phyloP scores from a whole-genome alignment of 495 filamentous ascomycete species.

The Penicillium simplicissimum region DNA sequence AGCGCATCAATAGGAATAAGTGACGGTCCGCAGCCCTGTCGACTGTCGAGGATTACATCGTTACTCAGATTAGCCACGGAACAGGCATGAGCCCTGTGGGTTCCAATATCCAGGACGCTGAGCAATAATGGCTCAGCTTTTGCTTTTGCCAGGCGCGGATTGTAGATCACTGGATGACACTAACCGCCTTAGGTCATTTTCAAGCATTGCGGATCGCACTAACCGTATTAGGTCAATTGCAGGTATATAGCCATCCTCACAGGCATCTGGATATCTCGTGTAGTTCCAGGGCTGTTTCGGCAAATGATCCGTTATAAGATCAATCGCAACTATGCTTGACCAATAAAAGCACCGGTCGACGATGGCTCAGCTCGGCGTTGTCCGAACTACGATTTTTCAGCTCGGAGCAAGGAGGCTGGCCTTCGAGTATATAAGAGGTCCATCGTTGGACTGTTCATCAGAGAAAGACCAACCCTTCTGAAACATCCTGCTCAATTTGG shows the following conservation, averaged over 20 bases:
- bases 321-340: no score
- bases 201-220: neutral
- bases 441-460: neutral
- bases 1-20: no score
- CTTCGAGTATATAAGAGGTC: neutral
- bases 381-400: neutral
- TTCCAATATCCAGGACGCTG: no score
- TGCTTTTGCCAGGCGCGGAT: no score
- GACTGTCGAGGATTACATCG: no score
- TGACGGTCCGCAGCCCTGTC: no score
- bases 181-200: neutral
- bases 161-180: neutral
- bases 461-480: neutral
- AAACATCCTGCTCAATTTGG: neutral
- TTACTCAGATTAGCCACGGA: no score
- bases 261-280: neutral
- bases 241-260: neutral
- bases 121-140: no score
- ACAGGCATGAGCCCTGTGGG: no score
- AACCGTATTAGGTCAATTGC: neutral
- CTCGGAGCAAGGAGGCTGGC: neutral
- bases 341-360: no score
- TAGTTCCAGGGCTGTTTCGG: neutral
- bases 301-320: no score
- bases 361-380: no score